These are phyloP conservation scores for Trichothecium roseum DNA, from an alignment of 2,329 filamentous ascomycete genomes.

Conservation along the genomic window DNA sequence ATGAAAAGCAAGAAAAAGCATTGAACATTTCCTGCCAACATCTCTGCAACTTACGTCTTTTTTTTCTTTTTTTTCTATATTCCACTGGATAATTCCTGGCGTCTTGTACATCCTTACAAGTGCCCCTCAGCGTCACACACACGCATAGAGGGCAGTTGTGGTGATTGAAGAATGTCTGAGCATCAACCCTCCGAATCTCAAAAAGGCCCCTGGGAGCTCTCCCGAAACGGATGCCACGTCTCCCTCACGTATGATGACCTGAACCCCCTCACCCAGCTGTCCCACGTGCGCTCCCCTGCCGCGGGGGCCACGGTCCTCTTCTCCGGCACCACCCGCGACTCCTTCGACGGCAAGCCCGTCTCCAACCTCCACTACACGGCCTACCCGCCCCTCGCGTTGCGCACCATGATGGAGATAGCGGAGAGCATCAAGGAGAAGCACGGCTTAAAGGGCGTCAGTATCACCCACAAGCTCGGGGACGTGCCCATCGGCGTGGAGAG, in stretches of 20 bases:
- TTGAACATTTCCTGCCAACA: no score
- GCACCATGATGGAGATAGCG: conserved; percentile 57
- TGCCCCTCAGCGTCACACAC: no score
- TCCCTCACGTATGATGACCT: conserved; percentile 56
- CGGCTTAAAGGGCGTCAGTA: conserved; percentile 59
- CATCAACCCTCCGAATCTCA: background rate
- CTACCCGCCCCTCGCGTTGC: conserved; percentile 60
- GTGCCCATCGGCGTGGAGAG: conserved; percentile 91
- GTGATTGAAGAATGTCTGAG: background rate
- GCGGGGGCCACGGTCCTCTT: conserved; percentile 72
- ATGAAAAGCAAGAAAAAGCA: no score
- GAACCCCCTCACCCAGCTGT: conserved; percentile 45
- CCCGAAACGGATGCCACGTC: conserved; percentile 49
- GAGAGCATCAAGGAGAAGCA: conserved; percentile 47
- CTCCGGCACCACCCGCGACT: conserved; percentile 71
- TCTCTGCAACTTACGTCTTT: no score
- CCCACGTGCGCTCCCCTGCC: conserved; percentile 59
- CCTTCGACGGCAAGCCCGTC: conserved; percentile 61
- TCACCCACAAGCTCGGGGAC: conserved; percentile 74
- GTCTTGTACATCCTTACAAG: no score
- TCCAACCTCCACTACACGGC: conserved; percentile 65
- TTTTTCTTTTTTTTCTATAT: no score
- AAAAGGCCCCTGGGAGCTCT: conserved; percentile 25
- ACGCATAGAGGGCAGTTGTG: no score
- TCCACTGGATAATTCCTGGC: no score